Conservation (phyloP, 176 grass and related monocot species). For the Rhynchospora tenuis region DNA sequence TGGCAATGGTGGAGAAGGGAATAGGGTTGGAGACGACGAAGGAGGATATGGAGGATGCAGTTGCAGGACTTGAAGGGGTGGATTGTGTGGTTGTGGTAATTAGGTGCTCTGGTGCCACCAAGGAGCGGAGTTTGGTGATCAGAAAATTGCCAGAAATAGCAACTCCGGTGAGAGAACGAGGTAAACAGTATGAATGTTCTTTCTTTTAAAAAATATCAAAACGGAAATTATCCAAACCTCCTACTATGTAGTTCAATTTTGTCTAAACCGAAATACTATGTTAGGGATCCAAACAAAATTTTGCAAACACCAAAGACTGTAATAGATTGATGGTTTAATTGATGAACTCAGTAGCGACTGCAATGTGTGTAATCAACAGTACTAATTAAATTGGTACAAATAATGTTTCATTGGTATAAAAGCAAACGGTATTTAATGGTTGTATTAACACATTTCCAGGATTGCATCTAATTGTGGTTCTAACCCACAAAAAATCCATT, state of each 20-base stretch:
- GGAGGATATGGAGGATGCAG: conserved; percentile 29
- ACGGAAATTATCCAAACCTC: conserved; percentile 17
- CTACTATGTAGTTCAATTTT: background rate
- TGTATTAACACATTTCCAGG: conserved; percentile 33
- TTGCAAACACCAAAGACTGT: too few species aligned
- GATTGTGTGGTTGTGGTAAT: conserved; percentile 85
- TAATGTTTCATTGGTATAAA: background rate
- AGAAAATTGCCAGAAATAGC: conserved; percentile 50
- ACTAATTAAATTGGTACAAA: background rate
- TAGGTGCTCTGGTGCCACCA: conserved; percentile 47
- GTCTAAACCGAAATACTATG: background rate
- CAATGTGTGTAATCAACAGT: background rate
- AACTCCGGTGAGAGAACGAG: conserved; percentile 41
- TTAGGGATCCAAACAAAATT: too few species aligned
- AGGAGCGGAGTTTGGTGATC: conserved; percentile 45
- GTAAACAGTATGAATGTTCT: conserved; percentile 17
- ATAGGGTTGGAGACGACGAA: conserved; percentile 30
- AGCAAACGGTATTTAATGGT: background rate
- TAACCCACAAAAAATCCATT: conserved; percentile 81
- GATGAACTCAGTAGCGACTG: too few species aligned
- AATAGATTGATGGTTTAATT: too few species aligned
- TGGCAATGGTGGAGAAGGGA: conserved; percentile 61
- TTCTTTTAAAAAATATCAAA: background rate
- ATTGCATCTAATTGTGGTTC: conserved; percentile 61
- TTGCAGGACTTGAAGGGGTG: background rate